Conservation (phyloP, 208 protist genomes). For the Leishmania martiniquensis region DNA sequence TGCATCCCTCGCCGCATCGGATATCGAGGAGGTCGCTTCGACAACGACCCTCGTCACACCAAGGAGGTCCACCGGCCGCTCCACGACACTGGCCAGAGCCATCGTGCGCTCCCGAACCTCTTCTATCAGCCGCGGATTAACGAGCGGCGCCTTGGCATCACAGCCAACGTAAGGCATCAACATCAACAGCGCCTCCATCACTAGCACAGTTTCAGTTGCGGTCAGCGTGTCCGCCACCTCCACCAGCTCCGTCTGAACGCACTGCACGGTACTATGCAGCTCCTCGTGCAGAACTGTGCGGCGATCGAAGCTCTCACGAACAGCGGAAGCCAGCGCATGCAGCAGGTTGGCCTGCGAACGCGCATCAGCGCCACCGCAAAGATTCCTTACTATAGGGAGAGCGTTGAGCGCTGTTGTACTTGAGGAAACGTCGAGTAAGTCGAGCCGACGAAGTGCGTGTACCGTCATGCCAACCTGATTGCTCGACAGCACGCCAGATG, state of each 20-base stretch:
- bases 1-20: not conserved
- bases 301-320: slow-evolving; percentile 30
- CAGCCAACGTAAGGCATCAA: slow-evolving; percentile 36
- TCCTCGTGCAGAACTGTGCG: slow-evolving; percentile 27
- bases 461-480: slow-evolving; percentile 47
- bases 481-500: slow-evolving; percentile 43
- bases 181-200: slow-evolving; percentile 56
- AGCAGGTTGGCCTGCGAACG: slow-evolving; percentile 58
- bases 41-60: slow-evolving; percentile 46
- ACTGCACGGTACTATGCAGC: slow-evolving; percentile 25
- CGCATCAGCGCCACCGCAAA: slow-evolving; percentile 32
- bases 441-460: slow-evolving; percentile 49
- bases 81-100: slow-evolving; percentile 43
- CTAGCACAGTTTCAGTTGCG: slow-evolving; percentile 49
- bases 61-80: slow-evolving; percentile 55
- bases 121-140: slow-evolving; percentile 29
- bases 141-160: not conserved
- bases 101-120: slow-evolving; percentile 49
- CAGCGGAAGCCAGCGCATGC: slow-evolving; percentile 39
- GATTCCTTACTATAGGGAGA: slow-evolving; percentile 24
- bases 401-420: not conserved
- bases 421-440: slow-evolving; percentile 14
- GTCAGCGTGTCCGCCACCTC: slow-evolving; percentile 40
- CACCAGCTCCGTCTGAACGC: slow-evolving; percentile 41
- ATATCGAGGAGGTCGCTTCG: slow-evolving; percentile 23